Conservation (phyloP, 257 asterid species). For the Mentha longifolia region DNA sequence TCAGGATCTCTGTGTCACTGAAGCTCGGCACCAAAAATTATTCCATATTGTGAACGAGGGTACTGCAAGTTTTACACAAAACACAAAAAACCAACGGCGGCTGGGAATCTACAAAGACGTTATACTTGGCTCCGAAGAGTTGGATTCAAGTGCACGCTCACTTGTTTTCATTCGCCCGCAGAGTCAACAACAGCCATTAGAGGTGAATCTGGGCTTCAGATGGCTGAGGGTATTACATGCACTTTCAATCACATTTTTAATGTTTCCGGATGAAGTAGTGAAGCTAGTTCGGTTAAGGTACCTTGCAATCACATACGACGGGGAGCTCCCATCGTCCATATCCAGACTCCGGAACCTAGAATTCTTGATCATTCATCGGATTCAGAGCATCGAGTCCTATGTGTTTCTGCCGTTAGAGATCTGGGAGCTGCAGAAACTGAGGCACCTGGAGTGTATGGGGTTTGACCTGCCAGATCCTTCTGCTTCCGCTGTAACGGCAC, state of each 20-base stretch:
- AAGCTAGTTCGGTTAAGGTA: too few relatives aligned
- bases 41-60: too few relatives aligned
- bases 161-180: conserved; percentile 4
- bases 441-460: conserved; percentile 34
- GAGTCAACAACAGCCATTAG: neutral
- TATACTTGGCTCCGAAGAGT: too few relatives aligned
- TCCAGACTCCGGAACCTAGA: conserved; percentile 26
- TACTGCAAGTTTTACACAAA: neutral
- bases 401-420: conserved; percentile 13
- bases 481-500: neutral
- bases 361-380: conserved; percentile 10
- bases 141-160: too few relatives aligned
- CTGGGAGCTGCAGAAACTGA: conserved; percentile 26
- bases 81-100: neutral
- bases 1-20: too few relatives aligned
- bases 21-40: conserved; percentile 14
- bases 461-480: conserved; percentile 29
- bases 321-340: conserved; percentile 12
- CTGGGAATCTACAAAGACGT: conserved; percentile 27
- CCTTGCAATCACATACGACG: too few relatives aligned
- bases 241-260: too few relatives aligned
- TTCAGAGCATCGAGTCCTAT: neutral
- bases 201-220: too few relatives aligned
- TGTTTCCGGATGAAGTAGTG: too few relatives aligned
- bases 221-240: too few relatives aligned